phyloP scores from a whole-genome alignment of 139 green algal genomes.

The Tetradesmus obliquus region DNA sequence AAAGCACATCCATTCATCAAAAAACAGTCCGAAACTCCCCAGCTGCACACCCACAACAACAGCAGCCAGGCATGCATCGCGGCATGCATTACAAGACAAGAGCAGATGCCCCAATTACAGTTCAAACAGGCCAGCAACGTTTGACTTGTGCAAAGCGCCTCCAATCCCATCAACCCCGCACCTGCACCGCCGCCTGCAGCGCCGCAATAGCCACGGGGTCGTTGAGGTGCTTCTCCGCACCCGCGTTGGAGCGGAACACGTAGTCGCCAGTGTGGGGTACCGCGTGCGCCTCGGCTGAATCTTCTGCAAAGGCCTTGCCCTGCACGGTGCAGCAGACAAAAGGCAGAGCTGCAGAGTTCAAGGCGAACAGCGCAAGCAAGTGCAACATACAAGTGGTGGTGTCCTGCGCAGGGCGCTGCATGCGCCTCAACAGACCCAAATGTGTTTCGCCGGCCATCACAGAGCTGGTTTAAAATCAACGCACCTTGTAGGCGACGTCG shows the following conservation, averaged over 20 bases:
- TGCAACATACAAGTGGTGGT: too few species aligned
- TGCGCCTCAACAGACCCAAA: too few species aligned
- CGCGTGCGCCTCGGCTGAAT: constrained; percentile 58
- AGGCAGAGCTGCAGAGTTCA: neutral
- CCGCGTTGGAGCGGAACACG: constrained; percentile 74
- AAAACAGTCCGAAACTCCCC: too few species aligned
- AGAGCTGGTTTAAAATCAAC: too few species aligned
- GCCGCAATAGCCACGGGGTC: constrained; percentile 90
- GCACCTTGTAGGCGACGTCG: constrained; percentile 65
- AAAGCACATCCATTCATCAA: too few species aligned
- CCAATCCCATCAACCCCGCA: neutral
- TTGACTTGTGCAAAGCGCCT: neutral
- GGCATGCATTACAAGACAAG: too few species aligned
- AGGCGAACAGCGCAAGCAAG: neutral
- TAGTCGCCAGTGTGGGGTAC: constrained; percentile 88
- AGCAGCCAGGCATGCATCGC: too few species aligned
- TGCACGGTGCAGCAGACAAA: constrained; percentile 18
- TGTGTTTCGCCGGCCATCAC: too few species aligned
- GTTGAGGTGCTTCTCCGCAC: constrained; percentile 93
- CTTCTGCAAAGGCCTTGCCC: constrained; percentile 49
- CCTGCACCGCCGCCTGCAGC: constrained; percentile 84
- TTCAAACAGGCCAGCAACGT: too few species aligned
- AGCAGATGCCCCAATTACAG: too few species aligned
- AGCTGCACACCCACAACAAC: too few species aligned
- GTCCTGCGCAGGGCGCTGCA: too few species aligned